Evolutionary conservation across 1,284 basidiomycete species (phyloP), one percentile per base, ranked within the genome.

Genomic region (Tilletia horrida): DNA sequence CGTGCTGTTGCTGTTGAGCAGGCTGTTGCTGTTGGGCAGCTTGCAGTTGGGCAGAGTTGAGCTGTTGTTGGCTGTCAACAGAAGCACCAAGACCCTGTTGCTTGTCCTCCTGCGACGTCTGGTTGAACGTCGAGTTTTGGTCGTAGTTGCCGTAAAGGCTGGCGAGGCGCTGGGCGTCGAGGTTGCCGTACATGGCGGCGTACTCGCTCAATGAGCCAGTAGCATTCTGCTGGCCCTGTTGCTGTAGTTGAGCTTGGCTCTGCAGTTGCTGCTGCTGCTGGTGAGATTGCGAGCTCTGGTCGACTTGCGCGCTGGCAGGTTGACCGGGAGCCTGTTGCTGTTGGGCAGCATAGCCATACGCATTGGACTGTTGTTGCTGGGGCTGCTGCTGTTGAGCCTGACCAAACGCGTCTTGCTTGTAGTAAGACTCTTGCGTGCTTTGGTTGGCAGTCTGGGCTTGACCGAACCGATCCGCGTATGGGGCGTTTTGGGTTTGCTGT

Each of bases 71-170:
- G 65, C 29, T 69, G 68, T 74, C 61, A 8, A 42, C 42, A 35
- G 42, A 7, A 11, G 44, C 18, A n/a, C n/a, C 16, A n/a, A 43
- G 61, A 18, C 35, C 31, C 23, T 43, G 61, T 14, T 27, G 23
- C 42, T 63, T 64, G 63, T 45, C 31, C 21, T 40, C 63, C 21
- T 52, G 50, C 6, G 29, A n/a, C 1, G 25, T 50, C 21, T 16
- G 14, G 45, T 31, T 31, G 64, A 27, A 42, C 50, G 45, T 48
- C 59, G 72, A 68, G 43, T 68, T 67, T 67, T 77, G 74, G 69
- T 78, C 76, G 71, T 77, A 78, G 42, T 70, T 68, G 62, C 76
- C 74, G 68, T 79, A 79, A 68, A 77, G 75, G 66, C 72, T 69
- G 42, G 76, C 71, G 23, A 77, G 75, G n/a, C 77, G 70, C 65